Evolutionary conservation across 2,329 filamentous ascomycete species (phyloP).

Genomic region (Fusarium phyllophilum): DNA sequence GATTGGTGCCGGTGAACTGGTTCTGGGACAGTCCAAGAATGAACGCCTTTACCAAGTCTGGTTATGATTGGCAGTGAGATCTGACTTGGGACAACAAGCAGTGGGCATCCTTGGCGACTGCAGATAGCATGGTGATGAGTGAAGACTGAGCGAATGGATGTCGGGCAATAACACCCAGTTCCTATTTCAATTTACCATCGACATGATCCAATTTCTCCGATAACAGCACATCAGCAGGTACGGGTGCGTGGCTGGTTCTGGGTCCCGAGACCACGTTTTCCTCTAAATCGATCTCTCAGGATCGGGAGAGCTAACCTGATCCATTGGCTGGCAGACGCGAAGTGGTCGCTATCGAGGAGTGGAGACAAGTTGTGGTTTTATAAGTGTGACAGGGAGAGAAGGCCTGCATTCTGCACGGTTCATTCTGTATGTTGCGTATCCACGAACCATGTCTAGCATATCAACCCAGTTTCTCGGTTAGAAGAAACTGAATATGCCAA

Average conservation of each 20-base stretch:
- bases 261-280: slow-evolving; percentile 38
- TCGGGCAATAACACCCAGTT: background rate
- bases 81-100: slow-evolving; percentile 7
- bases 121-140: slow-evolving; percentile 18
- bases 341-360: slow-evolving; percentile 14
- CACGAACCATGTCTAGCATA: slow-evolving; percentile 6
- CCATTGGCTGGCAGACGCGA: slow-evolving; percentile 21
- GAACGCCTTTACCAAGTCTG: slow-evolving; percentile 28
- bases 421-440: slow-evolving; percentile 22
- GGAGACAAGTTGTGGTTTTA: slow-evolving; percentile 25
- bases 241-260: slow-evolving; percentile 24
- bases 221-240: slow-evolving; percentile 32
- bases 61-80: slow-evolving; percentile 40
- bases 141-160: slow-evolving; percentile 12
- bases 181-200: background rate
- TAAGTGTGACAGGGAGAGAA: slow-evolving; percentile 27
- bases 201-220: slow-evolving; percentile 18
- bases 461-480: slow-evolving; percentile 23
- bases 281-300: slow-evolving; percentile 26
- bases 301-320: slow-evolving; percentile 21
- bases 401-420: slow-evolving; percentile 6
- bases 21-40: slow-evolving; percentile 38
- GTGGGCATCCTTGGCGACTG: slow-evolving; percentile 22
- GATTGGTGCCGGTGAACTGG: slow-evolving; percentile 46
- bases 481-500: slow-evolving; percentile 10